phyloP scores from a whole-genome alignment of 2,329 filamentous ascomycete species.

The Aspergillus sp. region DNA sequence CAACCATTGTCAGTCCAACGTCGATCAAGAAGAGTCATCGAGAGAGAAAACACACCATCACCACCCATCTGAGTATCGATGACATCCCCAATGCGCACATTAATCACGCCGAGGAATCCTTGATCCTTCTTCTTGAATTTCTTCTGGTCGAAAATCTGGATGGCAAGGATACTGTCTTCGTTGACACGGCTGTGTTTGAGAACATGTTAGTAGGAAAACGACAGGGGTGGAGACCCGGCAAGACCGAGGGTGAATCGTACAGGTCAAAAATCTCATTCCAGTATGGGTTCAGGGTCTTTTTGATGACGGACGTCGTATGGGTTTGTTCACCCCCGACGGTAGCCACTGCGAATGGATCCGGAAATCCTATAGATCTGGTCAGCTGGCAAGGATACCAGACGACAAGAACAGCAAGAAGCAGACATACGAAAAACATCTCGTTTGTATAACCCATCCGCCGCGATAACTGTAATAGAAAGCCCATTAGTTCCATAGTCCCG shows the following conservation, averaged over 20 bases:
- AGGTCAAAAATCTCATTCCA: conserved; percentile 99
- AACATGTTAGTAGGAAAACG: neutral
- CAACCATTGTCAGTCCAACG: conserved; percentile 15
- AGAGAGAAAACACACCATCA: conserved; percentile 59
- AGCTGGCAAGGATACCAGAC: neutral
- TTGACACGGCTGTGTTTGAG: conserved; percentile 61
- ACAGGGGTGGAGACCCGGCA: neutral
- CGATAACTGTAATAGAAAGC: conserved; percentile 63
- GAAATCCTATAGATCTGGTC: conserved; percentile 60
- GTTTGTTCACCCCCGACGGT: conserved; percentile 98
- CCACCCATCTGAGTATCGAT: conserved; percentile 83
- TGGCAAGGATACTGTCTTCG: conserved; percentile 92
- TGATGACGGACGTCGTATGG: conserved; percentile 93
- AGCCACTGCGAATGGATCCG: conserved; percentile 94
- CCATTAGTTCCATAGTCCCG: no score
- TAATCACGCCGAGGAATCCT: conserved; percentile 94
- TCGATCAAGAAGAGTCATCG: conserved; percentile 7
- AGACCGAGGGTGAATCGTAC: conserved; percentile 47
- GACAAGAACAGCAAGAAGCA: conserved; percentile 8
- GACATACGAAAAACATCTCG: conserved; percentile 95
- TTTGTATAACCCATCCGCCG: conserved; percentile 96
- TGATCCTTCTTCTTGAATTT: conserved; percentile 99
- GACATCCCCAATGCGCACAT: conserved; percentile 88
- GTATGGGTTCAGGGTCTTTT: conserved; percentile 97
- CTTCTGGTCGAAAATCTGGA: conserved; percentile 99